phyloP scores from a whole-genome alignment of 202 grass and related monocot species.

The Tripidium arundinaceum region DNA sequence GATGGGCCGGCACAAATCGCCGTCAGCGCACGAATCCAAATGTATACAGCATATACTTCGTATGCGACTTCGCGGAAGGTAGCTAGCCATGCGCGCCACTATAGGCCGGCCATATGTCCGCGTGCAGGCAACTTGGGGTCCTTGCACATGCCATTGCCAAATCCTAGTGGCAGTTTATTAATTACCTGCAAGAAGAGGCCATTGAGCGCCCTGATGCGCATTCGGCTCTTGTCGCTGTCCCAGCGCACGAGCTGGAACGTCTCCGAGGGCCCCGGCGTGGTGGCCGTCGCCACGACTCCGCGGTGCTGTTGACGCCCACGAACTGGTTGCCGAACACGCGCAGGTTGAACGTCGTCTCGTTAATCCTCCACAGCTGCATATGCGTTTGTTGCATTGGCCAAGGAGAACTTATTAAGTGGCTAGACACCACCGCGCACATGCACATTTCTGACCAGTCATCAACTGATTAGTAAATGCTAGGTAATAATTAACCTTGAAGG shows the following conservation, averaged over 20 bases:
- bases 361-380: constrained; percentile 66
- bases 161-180: neutral
- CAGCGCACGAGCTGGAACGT: constrained; percentile 57
- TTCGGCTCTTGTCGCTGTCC: neutral
- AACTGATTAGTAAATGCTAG: neutral
- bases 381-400: too few relatives aligned
- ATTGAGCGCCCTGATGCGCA: constrained; percentile 59
- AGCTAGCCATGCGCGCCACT: neutral
- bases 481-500: constrained; percentile 51
- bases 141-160: neutral
- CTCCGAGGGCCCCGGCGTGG: constrained; percentile 35
- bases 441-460: neutral
- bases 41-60: too few relatives aligned
- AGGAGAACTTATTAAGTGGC: too few relatives aligned
- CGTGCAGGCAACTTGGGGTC: neutral
- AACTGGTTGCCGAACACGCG: constrained; percentile 49
- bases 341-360: constrained; percentile 46
- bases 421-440: too few relatives aligned
- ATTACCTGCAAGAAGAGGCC: constrained; percentile 45
- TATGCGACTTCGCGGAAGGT: neutral
- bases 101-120: neutral
- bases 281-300: constrained; percentile 31
- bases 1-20: neutral
- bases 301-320: constrained; percentile 29
- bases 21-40: neutral